Evolutionary conservation across 1,284 basidiomycete species (phyloP).

Genomic region (Ganoderma boninense): DNA sequence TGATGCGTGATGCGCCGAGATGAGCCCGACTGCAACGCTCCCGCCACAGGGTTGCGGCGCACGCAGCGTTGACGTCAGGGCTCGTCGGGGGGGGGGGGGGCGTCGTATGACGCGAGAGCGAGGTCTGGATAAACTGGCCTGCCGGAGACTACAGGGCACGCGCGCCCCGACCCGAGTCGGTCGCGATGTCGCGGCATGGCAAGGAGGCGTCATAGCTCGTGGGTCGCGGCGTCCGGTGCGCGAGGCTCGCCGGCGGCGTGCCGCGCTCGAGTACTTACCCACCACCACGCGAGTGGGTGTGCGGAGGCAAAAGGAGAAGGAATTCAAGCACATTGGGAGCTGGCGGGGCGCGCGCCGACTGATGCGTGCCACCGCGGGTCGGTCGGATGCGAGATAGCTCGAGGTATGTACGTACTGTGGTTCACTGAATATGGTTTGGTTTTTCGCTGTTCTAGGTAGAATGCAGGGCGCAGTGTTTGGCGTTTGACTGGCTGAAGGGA

Average conservation of each 20-base stretch:
- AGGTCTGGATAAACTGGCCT: not conserved
- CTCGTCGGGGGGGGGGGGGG: no score
- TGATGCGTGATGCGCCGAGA: not conserved
- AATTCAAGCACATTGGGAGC: no score
- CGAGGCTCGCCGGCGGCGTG: no score
- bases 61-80: no score
- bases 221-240: no score
- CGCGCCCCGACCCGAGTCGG: not conserved
- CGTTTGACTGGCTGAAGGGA: not conserved
- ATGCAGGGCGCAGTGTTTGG: not conserved
- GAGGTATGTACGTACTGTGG: constrained; percentile 1
- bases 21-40: not conserved
- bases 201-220: no score
- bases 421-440: not conserved
- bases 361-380: not conserved
- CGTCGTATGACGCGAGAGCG: no score
- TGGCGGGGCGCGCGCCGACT: no score
- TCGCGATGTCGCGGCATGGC: not conserved
- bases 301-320: no score
- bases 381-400: not conserved
- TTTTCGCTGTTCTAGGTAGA: not conserved
- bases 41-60: not conserved
- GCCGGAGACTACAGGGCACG: not conserved
- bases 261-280: no score
- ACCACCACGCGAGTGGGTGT: no score